Evolutionary conservation across 208 protist genomes (phyloP), one percentile per base, ranked within the genome.

Genomic region (Wallacemonas sp.): DNA sequence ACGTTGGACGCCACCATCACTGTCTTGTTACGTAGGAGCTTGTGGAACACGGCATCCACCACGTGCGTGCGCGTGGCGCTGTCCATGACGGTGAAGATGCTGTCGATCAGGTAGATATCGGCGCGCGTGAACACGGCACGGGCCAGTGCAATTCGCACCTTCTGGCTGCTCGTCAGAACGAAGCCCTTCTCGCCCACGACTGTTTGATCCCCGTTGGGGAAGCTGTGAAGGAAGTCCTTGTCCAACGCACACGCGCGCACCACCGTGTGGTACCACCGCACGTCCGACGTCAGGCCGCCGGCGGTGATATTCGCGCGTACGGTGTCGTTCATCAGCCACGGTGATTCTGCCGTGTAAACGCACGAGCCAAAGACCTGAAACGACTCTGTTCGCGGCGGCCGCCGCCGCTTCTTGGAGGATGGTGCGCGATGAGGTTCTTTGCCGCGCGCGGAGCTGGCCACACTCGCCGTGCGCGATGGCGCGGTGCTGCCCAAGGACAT

Each of bases 231-330:
- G 10, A 98, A 67, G 62, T 98, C 97, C 34, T 61, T 29, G 21
- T 71, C 19, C 4, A 99, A 80, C 26, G 61, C 73, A 50, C 93
- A 97, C 10, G 80, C 80, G 0, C 67, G 34, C 10, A 95, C 58
- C 0, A 89, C 81, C 12, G 46, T 73, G 54, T 70, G 36, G 66
- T 96, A 97, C 73, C 88, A 85, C 41, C 74, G 70, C 48, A 73
- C 46, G 36, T 74, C 63, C 39, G 66, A 50, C 26, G 70, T 44
- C 26, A 64, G 54, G 33, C 70, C 67, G 36, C 88, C 81, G 32
- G 92, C 89, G 27, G 87, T 61, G 66, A 99, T 97, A 76, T 99
- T 99, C 19, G 92, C 93, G 15, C 84, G 81, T 17, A 98, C 79
- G n/a, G 91, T 97, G 59, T 85, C 90, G 63, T 84, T 89, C 45